Evolutionary conservation across 768 basidiomycete genomes (phyloP).

Genomic region (Suillus brevipes): DNA sequence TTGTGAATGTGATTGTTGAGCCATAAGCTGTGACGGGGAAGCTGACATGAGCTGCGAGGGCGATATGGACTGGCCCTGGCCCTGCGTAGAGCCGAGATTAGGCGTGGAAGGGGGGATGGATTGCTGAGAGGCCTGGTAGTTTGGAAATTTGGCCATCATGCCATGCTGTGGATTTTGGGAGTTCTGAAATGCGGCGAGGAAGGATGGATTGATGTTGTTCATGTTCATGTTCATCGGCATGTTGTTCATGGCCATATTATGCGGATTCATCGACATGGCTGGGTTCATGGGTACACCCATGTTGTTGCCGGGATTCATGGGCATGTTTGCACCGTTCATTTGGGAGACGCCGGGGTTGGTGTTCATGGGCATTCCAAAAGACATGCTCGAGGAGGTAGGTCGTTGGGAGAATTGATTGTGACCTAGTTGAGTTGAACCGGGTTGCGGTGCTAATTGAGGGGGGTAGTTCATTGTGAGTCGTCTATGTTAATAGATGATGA

Average conservation of each 20-base stretch:
- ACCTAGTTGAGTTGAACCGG: slow-evolving; percentile 17
- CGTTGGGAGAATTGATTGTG: slow-evolving; percentile 26
- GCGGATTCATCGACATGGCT: slow-evolving; percentile 7
- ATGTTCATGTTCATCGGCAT: slow-evolving; percentile 11
- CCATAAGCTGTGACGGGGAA: slow-evolving; percentile 28
- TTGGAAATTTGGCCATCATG: slow-evolving; percentile 17
- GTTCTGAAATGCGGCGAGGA: slow-evolving; percentile 34
- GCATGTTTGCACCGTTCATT: slow-evolving; percentile 14
- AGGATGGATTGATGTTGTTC: slow-evolving; percentile 32
- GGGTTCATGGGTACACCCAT: slow-evolving; percentile 6
- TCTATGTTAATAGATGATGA: not conserved
- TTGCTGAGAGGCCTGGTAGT: slow-evolving; percentile 16
- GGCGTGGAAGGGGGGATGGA: slow-evolving; percentile 16
- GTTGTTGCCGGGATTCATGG: slow-evolving; percentile 11
- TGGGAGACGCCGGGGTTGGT: slow-evolving; percentile 4
- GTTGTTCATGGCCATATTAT: slow-evolving; percentile 8
- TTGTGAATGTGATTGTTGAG: slow-evolving; percentile 16
- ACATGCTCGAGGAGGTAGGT: slow-evolving; percentile 15
- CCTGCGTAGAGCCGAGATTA: slow-evolving; percentile 11
- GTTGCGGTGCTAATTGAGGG: slow-evolving; percentile 12
- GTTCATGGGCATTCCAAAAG: slow-evolving; percentile 19
- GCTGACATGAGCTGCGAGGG: slow-evolving; percentile 22
- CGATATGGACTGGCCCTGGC: slow-evolving; percentile 23
- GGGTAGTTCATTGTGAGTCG: slow-evolving; percentile 1
- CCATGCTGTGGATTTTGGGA: slow-evolving; percentile 12